Conservation (phyloP, 257 asterid genomes). For the Datura wrightii region DNA sequence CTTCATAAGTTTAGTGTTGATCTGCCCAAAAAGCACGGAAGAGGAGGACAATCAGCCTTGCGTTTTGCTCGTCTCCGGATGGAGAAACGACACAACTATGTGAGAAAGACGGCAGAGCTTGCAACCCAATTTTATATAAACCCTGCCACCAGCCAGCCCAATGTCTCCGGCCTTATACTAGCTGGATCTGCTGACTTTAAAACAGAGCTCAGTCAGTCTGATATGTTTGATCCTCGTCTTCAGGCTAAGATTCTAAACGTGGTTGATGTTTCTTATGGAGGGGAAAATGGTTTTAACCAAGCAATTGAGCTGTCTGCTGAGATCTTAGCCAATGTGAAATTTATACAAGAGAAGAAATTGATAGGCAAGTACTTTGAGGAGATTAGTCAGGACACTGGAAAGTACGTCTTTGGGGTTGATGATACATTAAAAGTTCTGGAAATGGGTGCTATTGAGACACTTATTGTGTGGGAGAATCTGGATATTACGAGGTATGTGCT, state of each 20-base stretch:
- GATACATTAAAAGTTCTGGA: slow-evolving; percentile 39
- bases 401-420: slow-evolving; percentile 33
- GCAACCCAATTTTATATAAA: slow-evolving; percentile 34
- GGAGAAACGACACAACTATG: slow-evolving; percentile 40
- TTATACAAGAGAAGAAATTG: slow-evolving; percentile 37
- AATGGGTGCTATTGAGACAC: slow-evolving; percentile 38
- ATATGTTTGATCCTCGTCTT: slow-evolving; percentile 38
- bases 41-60: slow-evolving; percentile 40
- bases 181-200: slow-evolving; percentile 40
- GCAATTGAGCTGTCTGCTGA: slow-evolving; percentile 37
- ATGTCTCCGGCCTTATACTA: slow-evolving; percentile 37
- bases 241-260: slow-evolving; percentile 36
- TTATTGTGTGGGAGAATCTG: slow-evolving; percentile 39
- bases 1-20: slow-evolving; percentile 37
- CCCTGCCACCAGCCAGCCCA: slow-evolving; percentile 39
- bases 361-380: slow-evolving; percentile 37
- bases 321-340: slow-evolving; percentile 38
- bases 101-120: slow-evolving; percentile 36
- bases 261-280: slow-evolving; percentile 37
- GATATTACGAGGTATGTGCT: slow-evolving; percentile 32
- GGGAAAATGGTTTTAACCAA: slow-evolving; percentile 37
- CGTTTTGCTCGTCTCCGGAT: slow-evolving; percentile 39
- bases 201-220: slow-evolving; percentile 38
- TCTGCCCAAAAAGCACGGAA: slow-evolving; percentile 38
- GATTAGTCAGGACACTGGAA: slow-evolving; percentile 38